Evolutionary conservation across 441 rosid genomes (phyloP).

Genomic region (Codiaeum variegatum): DNA sequence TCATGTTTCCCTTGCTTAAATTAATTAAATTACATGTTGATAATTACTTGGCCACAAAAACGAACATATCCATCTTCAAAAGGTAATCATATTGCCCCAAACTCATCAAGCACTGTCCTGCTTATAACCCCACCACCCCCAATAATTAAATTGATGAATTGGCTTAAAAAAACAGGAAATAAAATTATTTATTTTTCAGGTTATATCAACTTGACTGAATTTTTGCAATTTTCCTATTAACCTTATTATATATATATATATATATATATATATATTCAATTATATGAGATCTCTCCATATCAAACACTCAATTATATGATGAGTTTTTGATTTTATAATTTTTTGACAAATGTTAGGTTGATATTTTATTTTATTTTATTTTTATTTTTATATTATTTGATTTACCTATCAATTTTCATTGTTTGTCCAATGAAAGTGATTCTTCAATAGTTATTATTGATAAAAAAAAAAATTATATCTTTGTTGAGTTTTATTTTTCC

Average conservation of each 20-base stretch:
- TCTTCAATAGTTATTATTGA: not conserved
- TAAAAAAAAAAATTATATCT: not conserved
- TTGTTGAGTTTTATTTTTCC: not conserved
- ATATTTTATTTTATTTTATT: too few relatives aligned
- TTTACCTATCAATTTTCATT: slow-evolving; percentile 2
- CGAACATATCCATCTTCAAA: not conserved
- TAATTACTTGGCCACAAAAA: not conserved
- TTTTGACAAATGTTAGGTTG: slow-evolving; percentile 16
- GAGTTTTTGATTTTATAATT: not conserved
- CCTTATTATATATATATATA: not conserved
- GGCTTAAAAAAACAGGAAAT: slow-evolving; percentile 4
- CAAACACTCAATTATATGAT: slow-evolving; percentile 6
- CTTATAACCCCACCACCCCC: slow-evolving; percentile 28
- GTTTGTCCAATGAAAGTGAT: not conserved
- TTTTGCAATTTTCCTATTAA: not conserved
- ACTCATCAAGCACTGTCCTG: not conserved
- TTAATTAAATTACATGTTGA: not conserved
- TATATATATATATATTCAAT: slow-evolving; percentile 14
- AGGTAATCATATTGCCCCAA: not conserved
- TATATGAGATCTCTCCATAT: slow-evolving; percentile 22
- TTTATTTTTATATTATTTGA: too few relatives aligned
- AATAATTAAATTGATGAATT: slow-evolving; percentile 21
- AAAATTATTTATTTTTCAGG: slow-evolving; percentile 7
- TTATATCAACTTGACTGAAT: not conserved
- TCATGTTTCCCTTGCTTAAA: not conserved